Conservation (phyloP, 2,329 filamentous ascomycete genomes). For the Orbilia javanica region DNA sequence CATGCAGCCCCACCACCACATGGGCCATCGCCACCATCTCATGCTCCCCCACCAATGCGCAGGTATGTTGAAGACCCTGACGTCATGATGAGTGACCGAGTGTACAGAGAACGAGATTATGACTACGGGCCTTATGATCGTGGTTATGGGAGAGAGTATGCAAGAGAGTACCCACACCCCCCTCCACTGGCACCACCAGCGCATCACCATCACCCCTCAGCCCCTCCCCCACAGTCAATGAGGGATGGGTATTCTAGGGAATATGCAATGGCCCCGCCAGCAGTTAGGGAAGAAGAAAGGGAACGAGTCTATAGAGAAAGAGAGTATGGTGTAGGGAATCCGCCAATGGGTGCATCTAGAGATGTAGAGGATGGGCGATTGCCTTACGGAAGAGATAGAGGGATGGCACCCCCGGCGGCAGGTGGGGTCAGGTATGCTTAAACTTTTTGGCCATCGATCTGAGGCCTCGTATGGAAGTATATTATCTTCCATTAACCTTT, state of each 20-base stretch:
- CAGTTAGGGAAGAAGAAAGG: slow-evolving; percentile 35
- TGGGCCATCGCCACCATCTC: slow-evolving; percentile 23
- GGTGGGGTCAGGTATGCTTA: slow-evolving; percentile 38
- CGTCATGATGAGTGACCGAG: slow-evolving; percentile 42
- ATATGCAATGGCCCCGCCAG: slow-evolving; percentile 31
- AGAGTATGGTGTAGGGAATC: slow-evolving; percentile 8
- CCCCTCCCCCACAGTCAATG: slow-evolving; percentile 8
- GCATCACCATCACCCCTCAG: slow-evolving; percentile 25
- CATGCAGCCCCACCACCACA: slow-evolving; percentile 30
- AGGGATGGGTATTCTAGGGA: slow-evolving; percentile 46
- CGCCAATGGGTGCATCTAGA: slow-evolving; percentile 10
- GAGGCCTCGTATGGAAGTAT: neutral
- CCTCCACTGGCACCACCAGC: slow-evolving; percentile 12
- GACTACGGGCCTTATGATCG: slow-evolving; percentile 52
- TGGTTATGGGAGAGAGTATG: slow-evolving; percentile 43
- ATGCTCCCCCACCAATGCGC: slow-evolving; percentile 26
- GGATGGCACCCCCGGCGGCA: neutral
- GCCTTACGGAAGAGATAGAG: slow-evolving; percentile 41
- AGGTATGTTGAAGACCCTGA: slow-evolving; percentile 54
- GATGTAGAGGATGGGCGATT: slow-evolving; percentile 42
- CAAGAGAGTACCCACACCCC: slow-evolving; percentile 28
- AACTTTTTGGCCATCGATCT: neutral
- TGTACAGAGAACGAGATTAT: slow-evolving; percentile 51
- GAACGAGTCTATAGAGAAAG: slow-evolving; percentile 45
- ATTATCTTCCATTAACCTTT: neutral